These are phyloP conservation scores for Perkinsela sp. DNA, from an alignment of 208 protist species.

Conservation along the genomic window DNA sequence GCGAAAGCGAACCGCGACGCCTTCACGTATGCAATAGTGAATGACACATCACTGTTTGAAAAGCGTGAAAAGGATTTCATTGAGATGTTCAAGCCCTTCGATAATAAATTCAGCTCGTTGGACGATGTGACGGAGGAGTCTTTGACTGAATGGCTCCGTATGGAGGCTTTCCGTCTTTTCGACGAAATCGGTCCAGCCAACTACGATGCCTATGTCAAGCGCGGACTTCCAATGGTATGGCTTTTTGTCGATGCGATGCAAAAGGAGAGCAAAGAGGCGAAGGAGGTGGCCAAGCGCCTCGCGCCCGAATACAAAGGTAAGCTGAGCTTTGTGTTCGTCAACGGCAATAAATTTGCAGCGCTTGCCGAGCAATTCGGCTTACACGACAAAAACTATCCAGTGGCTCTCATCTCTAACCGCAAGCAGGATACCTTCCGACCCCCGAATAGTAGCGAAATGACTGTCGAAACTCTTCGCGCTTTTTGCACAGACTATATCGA, in stretches of 20 bases:
- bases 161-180: constrained; percentile 15
- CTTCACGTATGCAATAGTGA: neutral
- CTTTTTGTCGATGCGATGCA: constrained; percentile 16
- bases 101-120: neutral
- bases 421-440: constrained; percentile 10
- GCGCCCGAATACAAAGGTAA: constrained; percentile 33
- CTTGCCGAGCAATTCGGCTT: constrained; percentile 26
- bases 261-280: constrained; percentile 8
- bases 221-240: constrained; percentile 19
- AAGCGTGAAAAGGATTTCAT: neutral
- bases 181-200: constrained; percentile 26
- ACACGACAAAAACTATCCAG: constrained; percentile 22
- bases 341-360: constrained; percentile 23
- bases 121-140: constrained; percentile 8
- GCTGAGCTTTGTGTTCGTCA: constrained; percentile 30
- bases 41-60: neutral
- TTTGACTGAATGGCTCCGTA: constrained; percentile 20
- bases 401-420: constrained; percentile 24
- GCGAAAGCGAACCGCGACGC: constrained; percentile 1
- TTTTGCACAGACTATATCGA: constrained; percentile 2
- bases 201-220: constrained; percentile 29
- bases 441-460: neutral
- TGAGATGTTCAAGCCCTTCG: constrained; percentile 2
- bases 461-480: neutral
- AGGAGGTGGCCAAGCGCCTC: constrained; percentile 11